Base-by-base conservation (phyloP, 257 asterid genomes). In the Petrea volubilis region DNA sequence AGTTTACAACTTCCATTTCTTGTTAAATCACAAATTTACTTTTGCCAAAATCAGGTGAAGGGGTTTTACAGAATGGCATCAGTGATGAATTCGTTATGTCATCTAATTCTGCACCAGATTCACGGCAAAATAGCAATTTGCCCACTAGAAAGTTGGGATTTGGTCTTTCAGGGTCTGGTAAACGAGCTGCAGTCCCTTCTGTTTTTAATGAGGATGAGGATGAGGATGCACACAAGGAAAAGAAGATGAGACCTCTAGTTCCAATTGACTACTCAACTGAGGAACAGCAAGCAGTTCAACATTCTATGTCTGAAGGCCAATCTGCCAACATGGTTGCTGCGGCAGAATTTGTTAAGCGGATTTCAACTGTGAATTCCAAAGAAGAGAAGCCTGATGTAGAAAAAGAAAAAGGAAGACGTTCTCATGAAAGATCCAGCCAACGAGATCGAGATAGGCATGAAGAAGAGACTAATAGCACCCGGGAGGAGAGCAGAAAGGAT, bases 231-330 rank as follows among this genome's bases (percentile, higher is more conserved):
- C 97, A 74, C 76, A 95, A 92, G 88, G 97, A 90, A 31, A 95
- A 95, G 91, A 95, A 86, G 87, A 95, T 95, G 99, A 87, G 96
- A 74, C 98, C 98, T 71, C 84, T 95, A 70, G 97, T 95, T 74
- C 99, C 98, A 18, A 92, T 95, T 85, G 99, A 95, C 80, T 95
- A 95, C 80, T 78, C 99, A 75, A 82, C 88, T 29, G 99, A 95
- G 67, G 99, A 92, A 72, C 95, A 85, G 50, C 82, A 78, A 76
- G 82, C 80, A 51, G 77, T 83, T 59, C 85, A 83, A 60, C 71
- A 91, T 66, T 66, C 87, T 36, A 59, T 69, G 36, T 60, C 95
- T 56, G 97, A 87, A 59, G 75, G 77, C 58, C 93, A 91, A 27
- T 63, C 84, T 23, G 69, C 91, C 50, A 83, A 79, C 77, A 67